A percentile compares a stretch with the other conserved stretches of the same genome.
Conservation (phyloP, 2,329 filamentous ascomycete species). For the Aureobasidium vineae region DNA sequence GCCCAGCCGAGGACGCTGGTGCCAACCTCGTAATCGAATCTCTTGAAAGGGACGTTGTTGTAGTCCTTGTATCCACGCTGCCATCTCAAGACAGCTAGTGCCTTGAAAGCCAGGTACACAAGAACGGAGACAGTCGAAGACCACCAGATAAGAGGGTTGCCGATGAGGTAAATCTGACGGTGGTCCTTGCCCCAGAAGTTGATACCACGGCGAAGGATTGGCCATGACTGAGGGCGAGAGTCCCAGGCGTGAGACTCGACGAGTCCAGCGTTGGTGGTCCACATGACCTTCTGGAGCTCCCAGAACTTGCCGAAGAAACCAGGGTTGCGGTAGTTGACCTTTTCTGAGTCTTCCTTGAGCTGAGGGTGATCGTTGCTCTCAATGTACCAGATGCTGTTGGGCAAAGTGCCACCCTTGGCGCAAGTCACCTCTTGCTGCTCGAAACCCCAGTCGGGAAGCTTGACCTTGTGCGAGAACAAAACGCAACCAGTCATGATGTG, state of each 20-base stretch:
- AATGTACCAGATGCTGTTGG: conserved; percentile 97
- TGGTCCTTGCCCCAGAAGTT: conserved; percentile 98
- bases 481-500: conserved; percentile 97
- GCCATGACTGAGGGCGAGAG: conserved; percentile 91
- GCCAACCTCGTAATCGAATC: conserved; percentile 96
- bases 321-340: conserved; percentile 92
- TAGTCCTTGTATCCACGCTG: conserved; percentile 93
- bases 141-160: conserved; percentile 96
- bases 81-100: conserved; percentile 82
- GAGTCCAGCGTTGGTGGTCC: conserved; percentile 94
- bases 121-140: conserved; percentile 74
- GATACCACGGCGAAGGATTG: conserved; percentile 86
- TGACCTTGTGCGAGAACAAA: conserved; percentile 98
- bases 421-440: conserved; percentile 99
- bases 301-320: conserved; percentile 98
- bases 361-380: conserved; percentile 85
- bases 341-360: conserved; percentile 73
- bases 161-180: conserved; percentile 93
- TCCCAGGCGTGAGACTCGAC: conserved; percentile 98
- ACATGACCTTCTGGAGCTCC: conserved; percentile 98
- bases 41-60: conserved; percentile 76
- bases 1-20: conserved; percentile 90
- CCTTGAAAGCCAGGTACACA: conserved; percentile 82
- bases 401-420: conserved; percentile 82
- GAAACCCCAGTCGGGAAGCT: conserved; percentile 95